Evolutionary conservation across 768 basidiomycete genomes (phyloP), one percentile per base, ranked within the genome.

Genomic region (Collybiopsis luxurians): DNA sequence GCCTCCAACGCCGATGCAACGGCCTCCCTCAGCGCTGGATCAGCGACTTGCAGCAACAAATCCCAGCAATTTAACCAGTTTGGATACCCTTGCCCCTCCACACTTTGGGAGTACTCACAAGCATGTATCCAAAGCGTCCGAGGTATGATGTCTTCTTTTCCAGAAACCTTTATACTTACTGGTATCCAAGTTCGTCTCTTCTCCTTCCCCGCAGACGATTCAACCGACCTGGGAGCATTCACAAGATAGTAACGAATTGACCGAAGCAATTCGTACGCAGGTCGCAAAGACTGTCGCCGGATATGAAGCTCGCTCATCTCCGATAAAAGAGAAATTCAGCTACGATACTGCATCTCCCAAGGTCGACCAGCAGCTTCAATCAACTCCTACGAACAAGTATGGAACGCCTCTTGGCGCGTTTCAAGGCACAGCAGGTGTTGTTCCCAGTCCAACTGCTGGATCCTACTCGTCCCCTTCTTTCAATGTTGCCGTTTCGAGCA

Each of bases 401-500:
- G 28, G 19, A 31, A 39, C 50, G 34, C 50, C 50, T 39, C 15
- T 51, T 24, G 36, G 36, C 6, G 38, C 50, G 7, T 34, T 34
- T 7, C 50, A 51, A 27, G 23, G 23, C 24, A 24, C 24, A 2
- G 36, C 17, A 23, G 9, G 13, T 13, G 21, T 21, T 17, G 50
- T 23, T 13, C 28, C 48, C 21, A 15, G 23, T 23, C 19, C 23
- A 11, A 11, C 24, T 3, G 15, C 45, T 3, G 44, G 21, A 9
- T 9, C 9, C 40, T 27, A 55, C 26, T 36, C 44, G 10, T 55
- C 54, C 23, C 54, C 54, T 23, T 39, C 43, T 15, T 55, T 47
- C 54, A 55, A 55, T n/a, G 44, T 55, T 47, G 40, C 54, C 24
- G 21, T 55, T 10, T 46, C 54, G 9, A 46, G n/a, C 34, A 55